Percentiles rank a stretch among this genome's conserved stretches.
Evolutionary conservation across 805 yeast genomes (phyloP).

Genomic region (Monosporozyma yasuniensis): DNA sequence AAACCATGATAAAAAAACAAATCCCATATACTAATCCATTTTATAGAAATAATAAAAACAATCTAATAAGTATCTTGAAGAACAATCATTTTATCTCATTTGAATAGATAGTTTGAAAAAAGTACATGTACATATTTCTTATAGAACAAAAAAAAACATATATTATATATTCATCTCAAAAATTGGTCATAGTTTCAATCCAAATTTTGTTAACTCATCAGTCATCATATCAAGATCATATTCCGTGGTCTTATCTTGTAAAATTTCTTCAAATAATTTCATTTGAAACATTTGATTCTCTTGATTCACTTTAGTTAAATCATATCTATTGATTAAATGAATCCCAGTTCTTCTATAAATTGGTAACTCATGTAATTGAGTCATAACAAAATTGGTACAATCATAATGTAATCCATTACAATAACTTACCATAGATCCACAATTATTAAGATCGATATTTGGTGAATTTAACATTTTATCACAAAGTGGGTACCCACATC

Average conservation of each 20-base stretch:
- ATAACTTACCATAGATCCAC: slow-evolving; percentile 26
- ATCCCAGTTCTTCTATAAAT: slow-evolving; percentile 57
- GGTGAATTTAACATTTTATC: slow-evolving; percentile 11
- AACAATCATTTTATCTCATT: neutral
- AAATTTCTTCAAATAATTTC: slow-evolving; percentile 31
- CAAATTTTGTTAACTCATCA: neutral
- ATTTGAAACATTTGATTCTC: slow-evolving; percentile 12
- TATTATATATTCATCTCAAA: neutral
- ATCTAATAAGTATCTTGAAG: neutral
- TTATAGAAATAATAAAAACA: neutral
- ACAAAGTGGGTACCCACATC: slow-evolving; percentile 81
- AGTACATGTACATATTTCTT: neutral
- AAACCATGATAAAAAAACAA: neutral
- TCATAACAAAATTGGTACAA: slow-evolving; percentile 60
- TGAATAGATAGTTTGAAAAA: neutral
- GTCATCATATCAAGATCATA: slow-evolving; percentile 14
- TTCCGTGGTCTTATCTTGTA: slow-evolving; percentile 16
- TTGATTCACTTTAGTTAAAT: slow-evolving; percentile 3
- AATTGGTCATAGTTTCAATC: neutral
- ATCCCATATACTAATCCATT: neutral
- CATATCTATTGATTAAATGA: slow-evolving; percentile 13
- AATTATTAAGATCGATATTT: slow-evolving; percentile 16
- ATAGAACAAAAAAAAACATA: too few relatives aligned
- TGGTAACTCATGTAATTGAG: slow-evolving; percentile 31
- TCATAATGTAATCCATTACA: slow-evolving; percentile 77